These are phyloP conservation scores for Ceratobasidium sp. DNA, from an alignment of 1,284 basidiomycete species.

Conservation along the genomic window DNA sequence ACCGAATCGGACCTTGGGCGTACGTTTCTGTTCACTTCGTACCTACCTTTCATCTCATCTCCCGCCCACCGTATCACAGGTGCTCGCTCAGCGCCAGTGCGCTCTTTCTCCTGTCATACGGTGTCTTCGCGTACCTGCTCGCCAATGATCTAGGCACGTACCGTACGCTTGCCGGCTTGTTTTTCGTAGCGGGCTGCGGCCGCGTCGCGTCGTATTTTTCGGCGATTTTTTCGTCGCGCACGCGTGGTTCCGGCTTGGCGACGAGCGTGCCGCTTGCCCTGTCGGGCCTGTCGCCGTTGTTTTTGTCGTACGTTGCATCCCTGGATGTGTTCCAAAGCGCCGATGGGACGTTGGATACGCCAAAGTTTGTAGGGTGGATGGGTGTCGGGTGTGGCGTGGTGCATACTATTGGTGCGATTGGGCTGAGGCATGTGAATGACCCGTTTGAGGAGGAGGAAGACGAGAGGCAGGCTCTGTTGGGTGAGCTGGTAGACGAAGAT, in stretches of 20 bases:
- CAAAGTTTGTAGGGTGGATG: constrained; percentile 64
- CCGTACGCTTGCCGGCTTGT: constrained; percentile 48
- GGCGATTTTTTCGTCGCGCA: constrained; percentile 18
- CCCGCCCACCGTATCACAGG: constrained; percentile 13
- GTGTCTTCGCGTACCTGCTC: constrained; percentile 66
- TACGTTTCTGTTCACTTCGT: constrained; percentile 13
- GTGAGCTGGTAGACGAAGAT: not conserved
- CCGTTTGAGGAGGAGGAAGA: not conserved
- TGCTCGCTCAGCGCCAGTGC: constrained; percentile 69
- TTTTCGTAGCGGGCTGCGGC: constrained; percentile 67
- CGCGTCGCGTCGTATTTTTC: constrained; percentile 67
- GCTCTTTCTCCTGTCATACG: constrained; percentile 65
- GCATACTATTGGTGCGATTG: constrained; percentile 62
- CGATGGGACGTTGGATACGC: constrained; percentile 61
- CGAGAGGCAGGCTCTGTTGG: constrained; percentile 14
- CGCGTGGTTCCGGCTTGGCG: constrained; percentile 53
- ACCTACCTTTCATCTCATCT: not conserved
- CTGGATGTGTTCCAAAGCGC: constrained; percentile 60
- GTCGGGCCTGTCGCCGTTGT: constrained; percentile 76
- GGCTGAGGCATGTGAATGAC: constrained; percentile 51
- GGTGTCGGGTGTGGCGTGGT: constrained; percentile 61
- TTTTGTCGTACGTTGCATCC: constrained; percentile 68
- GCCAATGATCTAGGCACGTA: constrained; percentile 51
- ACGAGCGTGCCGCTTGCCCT: constrained; percentile 71
- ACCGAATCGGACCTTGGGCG: constrained; percentile 64